A percentile compares a stretch with the other conserved stretches of the same genome.
Conservation (phyloP, 177 flowering plant species). For the Vitis hybrid region DNA sequence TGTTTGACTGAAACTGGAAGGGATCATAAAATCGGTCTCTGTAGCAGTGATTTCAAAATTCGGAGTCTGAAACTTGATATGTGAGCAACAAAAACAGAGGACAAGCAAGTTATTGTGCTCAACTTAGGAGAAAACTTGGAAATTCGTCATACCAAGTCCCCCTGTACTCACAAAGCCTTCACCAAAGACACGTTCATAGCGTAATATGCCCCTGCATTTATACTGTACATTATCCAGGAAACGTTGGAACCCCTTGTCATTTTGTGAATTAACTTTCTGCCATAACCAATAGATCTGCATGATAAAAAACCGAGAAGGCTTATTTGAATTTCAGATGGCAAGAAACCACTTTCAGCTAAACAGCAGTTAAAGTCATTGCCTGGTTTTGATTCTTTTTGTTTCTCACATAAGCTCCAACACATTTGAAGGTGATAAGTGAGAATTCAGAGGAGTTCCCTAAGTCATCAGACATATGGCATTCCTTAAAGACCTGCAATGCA, state of each 20-base stretch:
- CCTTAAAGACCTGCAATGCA: constrained; percentile 74
- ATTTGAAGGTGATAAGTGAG: constrained; percentile 75
- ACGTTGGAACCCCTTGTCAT: constrained; percentile 80
- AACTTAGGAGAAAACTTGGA: neutral
- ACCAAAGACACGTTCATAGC: constrained; percentile 98
- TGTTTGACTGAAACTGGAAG: no score
- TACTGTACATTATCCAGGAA: constrained; percentile 96
- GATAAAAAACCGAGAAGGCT: neutral
- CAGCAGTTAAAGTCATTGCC: constrained; percentile 32
- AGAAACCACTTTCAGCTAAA: no score
- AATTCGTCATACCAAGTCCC: constrained; percentile 70
- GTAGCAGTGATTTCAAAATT: no score
- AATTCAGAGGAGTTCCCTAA: constrained; percentile 77
- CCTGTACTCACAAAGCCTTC: constrained; percentile 98
- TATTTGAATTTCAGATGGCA: no score
- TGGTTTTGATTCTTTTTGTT: constrained; percentile 96
- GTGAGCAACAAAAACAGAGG: no score
- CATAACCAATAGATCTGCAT: constrained; percentile 94
- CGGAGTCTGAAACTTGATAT: no score
- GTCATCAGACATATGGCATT: constrained; percentile 52
- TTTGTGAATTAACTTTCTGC: constrained; percentile 75
- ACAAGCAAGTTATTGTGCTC: no score
- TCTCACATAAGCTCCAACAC: constrained; percentile 90
- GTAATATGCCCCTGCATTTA: constrained; percentile 72
- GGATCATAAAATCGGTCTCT: no score